Conservation (phyloP, 805 yeast genomes). For the Kuraishia hungarica region DNA sequence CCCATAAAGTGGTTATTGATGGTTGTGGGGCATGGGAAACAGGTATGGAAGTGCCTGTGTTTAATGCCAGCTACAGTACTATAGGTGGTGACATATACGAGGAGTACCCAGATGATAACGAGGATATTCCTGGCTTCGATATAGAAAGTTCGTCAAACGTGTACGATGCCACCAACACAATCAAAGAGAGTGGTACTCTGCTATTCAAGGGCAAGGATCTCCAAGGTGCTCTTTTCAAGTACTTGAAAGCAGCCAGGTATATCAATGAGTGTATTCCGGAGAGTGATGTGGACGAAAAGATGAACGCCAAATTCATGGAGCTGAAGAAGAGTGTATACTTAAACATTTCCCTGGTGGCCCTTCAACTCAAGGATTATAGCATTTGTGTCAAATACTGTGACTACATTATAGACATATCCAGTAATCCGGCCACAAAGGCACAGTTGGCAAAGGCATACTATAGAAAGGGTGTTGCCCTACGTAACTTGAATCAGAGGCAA, state of each 20-base stretch:
- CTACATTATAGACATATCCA: slow-evolving; percentile 42
- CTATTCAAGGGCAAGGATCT: slow-evolving; percentile 45
- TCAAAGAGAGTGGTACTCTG: slow-evolving; percentile 61
- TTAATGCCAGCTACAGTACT: slow-evolving; percentile 49
- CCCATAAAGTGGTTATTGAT: slow-evolving; percentile 33
- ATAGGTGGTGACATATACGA: slow-evolving; percentile 68
- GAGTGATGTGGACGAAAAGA: slow-evolving; percentile 47
- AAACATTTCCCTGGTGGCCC: slow-evolving; percentile 49
- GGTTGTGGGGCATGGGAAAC: slow-evolving; percentile 60
- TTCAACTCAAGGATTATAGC: slow-evolving; percentile 40
- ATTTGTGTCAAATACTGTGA: slow-evolving; percentile 45
- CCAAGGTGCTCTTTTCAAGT: slow-evolving; percentile 51
- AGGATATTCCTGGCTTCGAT: slow-evolving; percentile 47
- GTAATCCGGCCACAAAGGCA: slow-evolving; percentile 11
- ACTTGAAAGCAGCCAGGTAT: slow-evolving; percentile 57
- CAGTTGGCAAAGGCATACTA: slow-evolving; percentile 54
- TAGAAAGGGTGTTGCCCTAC: slow-evolving; percentile 36
- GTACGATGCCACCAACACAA: slow-evolving; percentile 38
- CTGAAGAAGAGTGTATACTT: slow-evolving; percentile 42
- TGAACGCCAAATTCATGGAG: slow-evolving; percentile 38
- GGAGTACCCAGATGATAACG: slow-evolving; percentile 73
- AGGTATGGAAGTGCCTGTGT: slow-evolving; percentile 44
- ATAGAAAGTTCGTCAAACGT: slow-evolving; percentile 35
- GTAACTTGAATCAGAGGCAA: slow-evolving; percentile 34
- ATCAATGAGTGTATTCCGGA: slow-evolving; percentile 70